Conservation (phyloP, 805 yeast genomes). For the Hagleromyces aurorensis region DNA sequence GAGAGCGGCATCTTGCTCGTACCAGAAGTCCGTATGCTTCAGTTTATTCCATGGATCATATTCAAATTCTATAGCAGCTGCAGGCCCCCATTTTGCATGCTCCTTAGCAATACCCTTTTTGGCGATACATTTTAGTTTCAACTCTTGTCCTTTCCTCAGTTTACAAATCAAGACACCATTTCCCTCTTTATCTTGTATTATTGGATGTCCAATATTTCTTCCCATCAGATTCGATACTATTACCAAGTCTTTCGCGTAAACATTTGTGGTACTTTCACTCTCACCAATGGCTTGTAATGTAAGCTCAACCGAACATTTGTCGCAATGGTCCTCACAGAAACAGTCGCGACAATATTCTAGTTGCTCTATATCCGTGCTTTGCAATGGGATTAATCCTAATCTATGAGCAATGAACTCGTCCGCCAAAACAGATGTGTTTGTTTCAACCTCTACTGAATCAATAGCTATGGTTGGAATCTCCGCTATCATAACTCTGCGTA, state of each 20-base stretch:
- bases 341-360: conserved; percentile 90
- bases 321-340: conserved; percentile 96
- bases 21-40: conserved; percentile 95
- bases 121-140: conserved; percentile 85
- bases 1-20: conserved; percentile 73
- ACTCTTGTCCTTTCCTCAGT: conserved; percentile 85
- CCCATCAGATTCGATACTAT: conserved; percentile 35
- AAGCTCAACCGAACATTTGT: conserved; percentile 84
- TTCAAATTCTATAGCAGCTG: conserved; percentile 92
- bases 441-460: conserved; percentile 89
- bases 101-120: conserved; percentile 96
- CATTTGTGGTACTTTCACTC: conserved; percentile 78
- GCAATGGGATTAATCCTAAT: conserved; percentile 84
- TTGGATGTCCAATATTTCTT: conserved; percentile 67
- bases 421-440: conserved; percentile 88
- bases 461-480: conserved; percentile 97
- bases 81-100: conserved; percentile 98
- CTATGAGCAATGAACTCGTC: conserved; percentile 96
- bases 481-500: conserved; percentile 86
- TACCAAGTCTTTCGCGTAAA: conserved; percentile 75
- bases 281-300: conserved; percentile 85
- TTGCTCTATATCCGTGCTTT: conserved; percentile 74
- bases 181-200: conserved; percentile 64
- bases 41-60: conserved; percentile 99
- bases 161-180: conserved; percentile 90